Evolutionary conservation across 2,329 filamentous ascomycete species (phyloP).

Genomic region (Sporothrix inflata): DNA sequence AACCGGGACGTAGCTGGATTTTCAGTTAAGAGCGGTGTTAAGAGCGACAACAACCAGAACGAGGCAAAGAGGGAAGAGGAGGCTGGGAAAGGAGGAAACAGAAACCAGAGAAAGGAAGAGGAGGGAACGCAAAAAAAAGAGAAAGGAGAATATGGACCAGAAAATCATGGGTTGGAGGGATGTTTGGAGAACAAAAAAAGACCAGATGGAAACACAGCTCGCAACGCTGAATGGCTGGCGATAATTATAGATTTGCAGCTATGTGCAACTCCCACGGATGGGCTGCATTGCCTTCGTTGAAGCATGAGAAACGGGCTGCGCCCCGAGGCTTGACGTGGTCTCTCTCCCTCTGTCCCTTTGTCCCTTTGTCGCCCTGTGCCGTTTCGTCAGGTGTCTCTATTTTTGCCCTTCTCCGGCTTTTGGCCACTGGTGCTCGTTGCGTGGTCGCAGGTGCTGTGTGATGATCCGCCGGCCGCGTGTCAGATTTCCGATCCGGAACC

Average conservation of each 20-base stretch:
- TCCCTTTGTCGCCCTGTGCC: conserved; percentile 19
- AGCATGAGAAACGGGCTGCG: conserved; percentile 20
- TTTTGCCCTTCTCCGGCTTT: not conserved
- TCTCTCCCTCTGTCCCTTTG: not conserved
- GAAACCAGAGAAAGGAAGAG: not conserved
- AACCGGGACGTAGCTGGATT: conserved; percentile 7
- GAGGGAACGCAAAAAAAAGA: not conserved
- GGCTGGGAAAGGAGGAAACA: not conserved
- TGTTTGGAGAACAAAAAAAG: not conserved
- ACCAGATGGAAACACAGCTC: conserved; percentile 19
- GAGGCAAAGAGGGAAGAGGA: not conserved
- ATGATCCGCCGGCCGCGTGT: conserved; percentile 29
- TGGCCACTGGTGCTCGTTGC: conserved; percentile 9
- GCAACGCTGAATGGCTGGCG: conserved; percentile 12
- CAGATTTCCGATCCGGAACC: conserved; percentile 28
- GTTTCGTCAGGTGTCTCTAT: conserved; percentile 40
- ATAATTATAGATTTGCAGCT: conserved; percentile 11
- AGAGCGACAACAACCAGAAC: conserved; percentile 5
- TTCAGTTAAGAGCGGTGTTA: not conserved
- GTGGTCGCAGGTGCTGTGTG: conserved; percentile 27
- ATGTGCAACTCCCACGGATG: not conserved
- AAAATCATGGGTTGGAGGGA: not conserved
- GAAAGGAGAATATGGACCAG: not conserved
- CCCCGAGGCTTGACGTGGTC: not conserved
- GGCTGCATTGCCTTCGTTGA: not conserved